Percentiles rank a stretch among this genome's conserved stretches.
These are phyloP conservation scores for Nothophytophthora sp. DNA, from an alignment of 352 stramenopile genomes.

Conservation along the genomic window DNA sequence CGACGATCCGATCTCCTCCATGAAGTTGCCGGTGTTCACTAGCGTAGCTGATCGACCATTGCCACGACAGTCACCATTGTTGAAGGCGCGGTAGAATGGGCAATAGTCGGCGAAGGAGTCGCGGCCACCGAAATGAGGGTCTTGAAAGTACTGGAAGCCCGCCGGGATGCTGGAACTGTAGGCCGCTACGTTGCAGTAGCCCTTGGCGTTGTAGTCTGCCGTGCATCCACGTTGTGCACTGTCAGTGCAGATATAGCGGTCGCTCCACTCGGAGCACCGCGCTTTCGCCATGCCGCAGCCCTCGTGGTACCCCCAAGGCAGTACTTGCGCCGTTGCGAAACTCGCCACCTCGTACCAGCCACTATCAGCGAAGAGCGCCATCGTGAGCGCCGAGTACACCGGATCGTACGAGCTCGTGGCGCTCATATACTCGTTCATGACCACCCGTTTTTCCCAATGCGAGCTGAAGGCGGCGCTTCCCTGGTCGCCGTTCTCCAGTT, in stretches of 20 bases:
- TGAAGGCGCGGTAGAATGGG: constrained; percentile 76
- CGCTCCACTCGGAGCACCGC: constrained; percentile 68
- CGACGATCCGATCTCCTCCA: constrained; percentile 50
- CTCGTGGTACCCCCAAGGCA: constrained; percentile 77
- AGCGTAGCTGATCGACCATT: constrained; percentile 47
- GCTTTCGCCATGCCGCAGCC: constrained; percentile 65
- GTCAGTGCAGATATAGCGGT: constrained; percentile 65
- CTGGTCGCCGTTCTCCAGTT: constrained; percentile 74
- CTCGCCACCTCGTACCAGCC: constrained; percentile 76
- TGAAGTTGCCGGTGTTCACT: constrained; percentile 38
- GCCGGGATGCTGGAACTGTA: constrained; percentile 72
- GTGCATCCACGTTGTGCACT: constrained; percentile 51
- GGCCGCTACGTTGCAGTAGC: constrained; percentile 71
- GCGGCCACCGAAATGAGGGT: constrained; percentile 51
- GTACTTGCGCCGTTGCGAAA: constrained; percentile 53
- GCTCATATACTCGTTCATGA: constrained; percentile 88
- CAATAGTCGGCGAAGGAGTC: constrained; percentile 82
- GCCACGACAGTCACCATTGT: constrained; percentile 74
- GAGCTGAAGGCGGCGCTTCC: constrained; percentile 65
- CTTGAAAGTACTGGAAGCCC: constrained; percentile 83
- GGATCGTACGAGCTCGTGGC: constrained; percentile 73
- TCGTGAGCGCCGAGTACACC: constrained; percentile 71
- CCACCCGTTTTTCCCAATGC: constrained; percentile 83
- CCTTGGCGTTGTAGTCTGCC: constrained; percentile 66
- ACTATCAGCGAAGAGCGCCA: constrained; percentile 81